Percentiles rank a stretch among this genome's conserved stretches.
Evolutionary conservation across 306 rosid genomes (phyloP).

Genomic region (Echinosophora koreensis): DNA sequence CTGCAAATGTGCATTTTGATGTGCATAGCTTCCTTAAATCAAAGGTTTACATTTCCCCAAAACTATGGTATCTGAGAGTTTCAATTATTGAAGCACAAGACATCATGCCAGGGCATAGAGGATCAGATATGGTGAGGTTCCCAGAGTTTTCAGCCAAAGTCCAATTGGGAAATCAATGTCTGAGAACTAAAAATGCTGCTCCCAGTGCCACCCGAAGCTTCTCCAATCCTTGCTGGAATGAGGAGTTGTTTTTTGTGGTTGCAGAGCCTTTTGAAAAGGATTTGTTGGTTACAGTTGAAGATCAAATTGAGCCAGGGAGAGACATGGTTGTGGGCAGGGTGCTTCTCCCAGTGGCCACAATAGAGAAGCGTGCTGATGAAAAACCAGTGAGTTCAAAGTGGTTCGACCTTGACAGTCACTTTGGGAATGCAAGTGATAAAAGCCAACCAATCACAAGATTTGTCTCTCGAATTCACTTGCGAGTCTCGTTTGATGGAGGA

Average conservation of each 20-base stretch:
- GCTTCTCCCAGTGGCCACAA: too few relatives aligned
- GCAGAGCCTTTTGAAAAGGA: slow-evolving; percentile 2
- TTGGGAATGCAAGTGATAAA: too few relatives aligned
- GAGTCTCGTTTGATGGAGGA: too few relatives aligned
- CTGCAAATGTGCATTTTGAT: not conserved
- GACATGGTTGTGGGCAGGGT: too few relatives aligned
- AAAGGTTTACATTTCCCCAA: slow-evolving; percentile 6
- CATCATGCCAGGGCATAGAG: slow-evolving; percentile 31
- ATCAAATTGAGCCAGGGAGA: not conserved
- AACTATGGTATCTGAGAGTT: slow-evolving; percentile 29
- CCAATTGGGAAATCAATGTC: not conserved
- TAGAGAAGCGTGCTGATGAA: too few relatives aligned
- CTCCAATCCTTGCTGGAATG: slow-evolving; percentile 29
- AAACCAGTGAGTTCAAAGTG: too few relatives aligned
- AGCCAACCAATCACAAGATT: too few relatives aligned
- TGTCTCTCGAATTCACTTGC: too few relatives aligned
- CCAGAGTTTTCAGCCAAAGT: slow-evolving; percentile 12
- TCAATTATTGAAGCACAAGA: slow-evolving; percentile 20
- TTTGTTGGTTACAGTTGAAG: not conserved
- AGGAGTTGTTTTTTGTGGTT: slow-evolving; percentile 6
- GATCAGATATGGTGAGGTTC: slow-evolving; percentile 15
- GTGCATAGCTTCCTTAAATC: not conserved
- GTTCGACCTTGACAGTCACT: too few relatives aligned
- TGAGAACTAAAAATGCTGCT: not conserved
- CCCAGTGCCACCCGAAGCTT: slow-evolving; percentile 23